Evolutionary conservation across 2,329 filamentous ascomycete genomes (phyloP).

Genomic region (Cladosporium sp.): DNA sequence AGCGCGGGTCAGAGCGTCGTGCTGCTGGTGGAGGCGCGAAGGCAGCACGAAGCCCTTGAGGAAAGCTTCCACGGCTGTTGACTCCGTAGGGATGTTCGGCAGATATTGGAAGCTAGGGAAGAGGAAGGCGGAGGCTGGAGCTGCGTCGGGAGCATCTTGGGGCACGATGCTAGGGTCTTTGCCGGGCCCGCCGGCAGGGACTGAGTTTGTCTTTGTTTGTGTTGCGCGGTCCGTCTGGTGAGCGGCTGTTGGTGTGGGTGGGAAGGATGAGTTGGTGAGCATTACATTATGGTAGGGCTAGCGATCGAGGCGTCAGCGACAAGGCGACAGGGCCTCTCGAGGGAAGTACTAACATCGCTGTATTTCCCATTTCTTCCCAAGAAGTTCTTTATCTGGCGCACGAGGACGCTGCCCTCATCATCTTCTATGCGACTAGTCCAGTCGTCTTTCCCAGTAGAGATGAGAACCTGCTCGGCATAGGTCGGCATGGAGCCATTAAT

Average conservation of each 20-base stretch:
- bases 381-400: conserved; percentile 63
- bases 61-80: conserved; percentile 49
- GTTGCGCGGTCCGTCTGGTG: conserved; percentile 15
- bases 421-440: conserved; percentile 85
- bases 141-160: conserved; percentile 18
- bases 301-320: background rate
- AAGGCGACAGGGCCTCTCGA: background rate
- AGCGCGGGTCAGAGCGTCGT: conserved; percentile 53
- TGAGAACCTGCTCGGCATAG: conserved; percentile 77
- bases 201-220: conserved; percentile 15
- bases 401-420: conserved; percentile 55
- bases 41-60: conserved; percentile 66
- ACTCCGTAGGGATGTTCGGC: conserved; percentile 62
- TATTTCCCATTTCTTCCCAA: conserved; percentile 40
- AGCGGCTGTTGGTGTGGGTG: conserved; percentile 41
- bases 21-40: conserved; percentile 55
- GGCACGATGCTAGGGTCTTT: conserved; percentile 29
- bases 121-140: conserved; percentile 63
- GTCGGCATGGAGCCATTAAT: conserved; percentile 73
- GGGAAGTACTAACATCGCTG: conserved; percentile 40
- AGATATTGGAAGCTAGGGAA: conserved; percentile 82
- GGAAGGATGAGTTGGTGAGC: conserved; percentile 71
- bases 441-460: conserved; percentile 75
- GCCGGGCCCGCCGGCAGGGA: conserved; percentile 19
- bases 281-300: conserved; percentile 82